A percentile compares a stretch with the other conserved stretches of the same genome.
These are phyloP conservation scores for Rosa hybrid DNA, from an alignment of 331 rosid species.

Conservation along the genomic window DNA sequence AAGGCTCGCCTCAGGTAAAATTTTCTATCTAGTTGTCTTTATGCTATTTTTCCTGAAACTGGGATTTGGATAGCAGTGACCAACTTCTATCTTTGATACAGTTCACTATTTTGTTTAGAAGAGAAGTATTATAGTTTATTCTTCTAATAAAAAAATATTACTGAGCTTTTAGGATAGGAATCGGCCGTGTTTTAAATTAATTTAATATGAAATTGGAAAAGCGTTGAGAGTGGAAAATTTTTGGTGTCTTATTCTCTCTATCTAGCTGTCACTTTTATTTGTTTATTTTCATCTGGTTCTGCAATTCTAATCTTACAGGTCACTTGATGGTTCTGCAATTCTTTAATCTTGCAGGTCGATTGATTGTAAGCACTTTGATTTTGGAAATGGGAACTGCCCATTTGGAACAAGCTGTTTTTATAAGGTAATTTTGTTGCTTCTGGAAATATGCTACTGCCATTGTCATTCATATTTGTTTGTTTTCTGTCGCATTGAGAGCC, in stretches of 20 bases:
- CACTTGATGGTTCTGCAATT: background rate
- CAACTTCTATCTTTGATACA: background rate
- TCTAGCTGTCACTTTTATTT: background rate
- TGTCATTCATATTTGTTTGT: background rate
- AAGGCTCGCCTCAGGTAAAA: conserved; percentile 87
- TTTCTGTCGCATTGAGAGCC: background rate
- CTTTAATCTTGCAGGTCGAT: conserved; percentile 65
- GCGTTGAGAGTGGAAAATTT: background rate
- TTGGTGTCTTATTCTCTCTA: background rate
- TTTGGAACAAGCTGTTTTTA: conserved; percentile 96
- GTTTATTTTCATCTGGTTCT: background rate
- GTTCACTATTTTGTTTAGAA: background rate
- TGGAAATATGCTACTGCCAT: background rate
- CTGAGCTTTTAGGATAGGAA: background rate
- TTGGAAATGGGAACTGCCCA: conserved; percentile 97
- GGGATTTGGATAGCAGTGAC: background rate
- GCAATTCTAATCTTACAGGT: background rate
- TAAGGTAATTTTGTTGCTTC: conserved; percentile 55
- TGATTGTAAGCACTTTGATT: conserved; percentile 96
- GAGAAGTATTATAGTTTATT: background rate
- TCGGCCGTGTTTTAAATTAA: background rate
- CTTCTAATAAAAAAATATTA: background rate
- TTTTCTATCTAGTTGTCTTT: background rate
- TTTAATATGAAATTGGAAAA: conserved; percentile 2
- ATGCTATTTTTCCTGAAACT: background rate